Percentiles rank a stretch among this genome's conserved stretches.
These are phyloP conservation scores for Hortiboletus flavorubellus DNA, from an alignment of 768 basidiomycete genomes.

Conservation along the genomic window DNA sequence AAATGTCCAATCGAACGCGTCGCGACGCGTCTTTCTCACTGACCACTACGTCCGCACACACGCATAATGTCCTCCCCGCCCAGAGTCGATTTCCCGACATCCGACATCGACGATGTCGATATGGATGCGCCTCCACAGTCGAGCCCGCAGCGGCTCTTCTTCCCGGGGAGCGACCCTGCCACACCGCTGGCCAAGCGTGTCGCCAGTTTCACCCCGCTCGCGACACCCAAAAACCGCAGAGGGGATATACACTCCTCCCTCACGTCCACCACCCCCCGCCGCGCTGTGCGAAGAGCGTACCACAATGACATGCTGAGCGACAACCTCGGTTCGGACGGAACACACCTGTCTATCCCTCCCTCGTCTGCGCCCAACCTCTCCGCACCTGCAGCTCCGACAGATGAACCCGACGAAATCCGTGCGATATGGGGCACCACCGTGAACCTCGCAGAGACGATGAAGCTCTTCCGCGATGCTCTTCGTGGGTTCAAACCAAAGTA, in stretches of 20 bases:
- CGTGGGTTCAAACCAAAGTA: slow-evolving; percentile 93
- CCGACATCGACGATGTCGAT: slow-evolving; percentile 52
- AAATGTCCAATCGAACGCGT: slow-evolving; percentile 47
- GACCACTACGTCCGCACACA: not conserved
- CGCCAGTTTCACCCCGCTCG: slow-evolving; percentile 22
- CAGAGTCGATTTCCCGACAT: slow-evolving; percentile 60
- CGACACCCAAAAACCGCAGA: slow-evolving; percentile 46
- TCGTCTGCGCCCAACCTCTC: slow-evolving; percentile 58
- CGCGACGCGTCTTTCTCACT: slow-evolving; percentile 39
- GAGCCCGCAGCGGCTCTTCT: slow-evolving; percentile 24
- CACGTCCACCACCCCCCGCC: slow-evolving; percentile 33
- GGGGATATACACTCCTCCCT: slow-evolving; percentile 30
- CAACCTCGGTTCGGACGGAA: slow-evolving; percentile 57
- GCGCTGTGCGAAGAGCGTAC: slow-evolving; percentile 18
- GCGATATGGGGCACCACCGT: slow-evolving; percentile 99
- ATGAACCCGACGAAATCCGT: slow-evolving; percentile 79
- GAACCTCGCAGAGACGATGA: slow-evolving; percentile 88
- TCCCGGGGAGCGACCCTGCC: slow-evolving; percentile 35
- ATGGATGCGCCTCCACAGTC: slow-evolving; percentile 39
- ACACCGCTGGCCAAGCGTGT: slow-evolving; percentile 45
- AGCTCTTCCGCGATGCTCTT: slow-evolving; percentile 83
- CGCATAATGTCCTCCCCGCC: slow-evolving; percentile 60
- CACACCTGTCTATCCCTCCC: slow-evolving; percentile 51
- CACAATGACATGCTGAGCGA: slow-evolving; percentile 23
- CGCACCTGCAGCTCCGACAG: slow-evolving; percentile 57